phyloP scores from a whole-genome alignment of 305 asterid genomes.

The Fraxinus dipetala region DNA sequence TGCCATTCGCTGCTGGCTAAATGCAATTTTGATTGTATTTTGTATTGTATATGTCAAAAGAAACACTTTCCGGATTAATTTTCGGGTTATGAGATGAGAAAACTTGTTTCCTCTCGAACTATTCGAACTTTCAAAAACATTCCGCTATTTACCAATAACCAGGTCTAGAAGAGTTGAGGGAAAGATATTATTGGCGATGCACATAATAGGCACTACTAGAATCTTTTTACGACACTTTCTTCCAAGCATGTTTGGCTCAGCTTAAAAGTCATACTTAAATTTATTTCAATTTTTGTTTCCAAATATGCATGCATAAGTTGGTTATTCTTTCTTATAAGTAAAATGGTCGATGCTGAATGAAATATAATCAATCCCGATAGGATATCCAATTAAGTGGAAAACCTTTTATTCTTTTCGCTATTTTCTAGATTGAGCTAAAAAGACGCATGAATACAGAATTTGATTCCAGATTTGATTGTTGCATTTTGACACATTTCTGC shows the following conservation, averaged over 20 bases:
- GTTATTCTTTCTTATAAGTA: neutral
- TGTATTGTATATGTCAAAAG: neutral
- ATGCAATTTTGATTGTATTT: neutral
- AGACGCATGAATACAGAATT: neutral
- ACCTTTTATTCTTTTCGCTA: neutral
- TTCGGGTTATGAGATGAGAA: neutral
- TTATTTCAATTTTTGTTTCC: neutral
- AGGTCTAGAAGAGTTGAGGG: neutral
- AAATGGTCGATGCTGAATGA: neutral
- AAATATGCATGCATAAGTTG: neutral
- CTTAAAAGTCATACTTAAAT: neutral
- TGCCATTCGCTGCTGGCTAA: neutral
- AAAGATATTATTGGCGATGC: neutral
- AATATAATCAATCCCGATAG: neutral
- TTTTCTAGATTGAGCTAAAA: neutral
- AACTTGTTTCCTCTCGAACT: neutral
- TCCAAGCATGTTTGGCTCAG: neutral
- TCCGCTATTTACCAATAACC: neutral
- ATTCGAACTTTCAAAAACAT: neutral
- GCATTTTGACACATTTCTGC: neutral
- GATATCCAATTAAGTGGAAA: neutral
- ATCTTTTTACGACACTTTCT: neutral
- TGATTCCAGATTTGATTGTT: neutral
- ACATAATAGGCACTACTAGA: neutral
- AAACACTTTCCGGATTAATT: neutral